phyloP scores from a whole-genome alignment of 2,329 filamentous ascomycete genomes.

The Ramularia endophylla region DNA sequence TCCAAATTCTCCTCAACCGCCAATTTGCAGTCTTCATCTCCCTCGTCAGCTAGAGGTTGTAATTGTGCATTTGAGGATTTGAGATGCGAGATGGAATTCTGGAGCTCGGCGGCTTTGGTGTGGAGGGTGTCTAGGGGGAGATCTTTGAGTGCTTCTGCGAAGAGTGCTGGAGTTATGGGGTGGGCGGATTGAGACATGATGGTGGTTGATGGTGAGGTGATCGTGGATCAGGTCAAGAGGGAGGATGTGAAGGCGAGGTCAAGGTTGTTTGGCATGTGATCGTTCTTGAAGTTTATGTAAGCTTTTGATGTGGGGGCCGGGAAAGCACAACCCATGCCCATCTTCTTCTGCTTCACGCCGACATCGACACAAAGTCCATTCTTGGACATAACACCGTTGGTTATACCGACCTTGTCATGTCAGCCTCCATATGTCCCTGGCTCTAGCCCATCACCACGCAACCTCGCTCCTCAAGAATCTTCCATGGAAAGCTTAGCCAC shows the following conservation, averaged over 20 bases:
- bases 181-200: slow-evolving; percentile 10
- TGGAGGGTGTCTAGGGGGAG: slow-evolving; percentile 62
- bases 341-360: too few species aligned
- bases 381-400: too few species aligned
- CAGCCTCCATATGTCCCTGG: too few species aligned
- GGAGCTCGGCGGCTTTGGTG: slow-evolving; percentile 69
- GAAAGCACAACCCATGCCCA: too few species aligned
- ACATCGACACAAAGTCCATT: too few species aligned
- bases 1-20: slow-evolving; percentile 66
- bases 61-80: slow-evolving; percentile 69
- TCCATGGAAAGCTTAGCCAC: too few species aligned
- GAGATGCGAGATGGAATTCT: slow-evolving; percentile 68
- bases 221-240: too few species aligned
- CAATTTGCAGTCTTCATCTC: slow-evolving; percentile 64
- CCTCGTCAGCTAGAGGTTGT: slow-evolving; percentile 57
- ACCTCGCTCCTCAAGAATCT: too few species aligned
- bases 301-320: too few species aligned
- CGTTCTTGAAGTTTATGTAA: too few species aligned
- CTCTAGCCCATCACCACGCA: too few species aligned
- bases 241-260: not conserved
- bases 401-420: too few species aligned
- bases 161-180: slow-evolving; percentile 27
- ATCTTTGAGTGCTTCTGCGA: slow-evolving; percentile 55
- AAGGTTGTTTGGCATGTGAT: not conserved
- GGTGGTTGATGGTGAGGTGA: slow-evolving; percentile 1